Percentiles rank a stretch among this genome's conserved stretches.
phyloP scores from a whole-genome alignment of 176 grass and related monocot species.

The Eragrostis curvula region DNA sequence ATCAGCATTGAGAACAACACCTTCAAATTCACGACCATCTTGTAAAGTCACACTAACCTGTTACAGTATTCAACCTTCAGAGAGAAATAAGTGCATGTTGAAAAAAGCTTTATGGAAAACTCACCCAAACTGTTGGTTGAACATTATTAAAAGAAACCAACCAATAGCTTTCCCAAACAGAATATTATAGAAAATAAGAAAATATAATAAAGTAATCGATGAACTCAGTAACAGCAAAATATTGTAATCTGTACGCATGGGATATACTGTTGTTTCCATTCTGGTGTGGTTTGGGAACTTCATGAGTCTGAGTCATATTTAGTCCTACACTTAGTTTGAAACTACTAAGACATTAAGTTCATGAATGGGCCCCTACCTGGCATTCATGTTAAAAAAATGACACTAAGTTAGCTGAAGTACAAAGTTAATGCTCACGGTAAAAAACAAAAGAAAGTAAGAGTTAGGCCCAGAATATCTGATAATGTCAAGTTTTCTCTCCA shows the following conservation, averaged over 20 bases:
- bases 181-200: not conserved
- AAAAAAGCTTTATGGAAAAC: constrained; percentile 1
- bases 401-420: constrained; percentile 1
- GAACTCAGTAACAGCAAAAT: not conserved
- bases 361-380: not conserved
- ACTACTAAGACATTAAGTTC: not conserved
- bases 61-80: constrained; percentile 29
- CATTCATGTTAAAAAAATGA: constrained; percentile 1
- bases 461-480: not conserved
- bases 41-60: constrained; percentile 89
- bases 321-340: constrained; percentile 9
- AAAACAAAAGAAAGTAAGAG: not conserved
- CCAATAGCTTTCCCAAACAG: not conserved
- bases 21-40: constrained; percentile 81
- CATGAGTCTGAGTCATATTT: not conserved
- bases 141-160: not conserved
- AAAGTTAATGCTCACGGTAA: not conserved
- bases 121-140: constrained; percentile 4
- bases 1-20: constrained; percentile 67
- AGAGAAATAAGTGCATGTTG: constrained; percentile 21
- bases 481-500: not conserved
- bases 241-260: not conserved
- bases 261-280: not conserved
- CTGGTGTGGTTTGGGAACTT: not conserved
- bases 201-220: constrained; percentile 3